Percentiles rank a stretch among this genome's conserved stretches.
Evolutionary conservation across 2,329 filamentous ascomycete genomes (phyloP).

Genomic region (Colletotrichum chrysophilum): DNA sequence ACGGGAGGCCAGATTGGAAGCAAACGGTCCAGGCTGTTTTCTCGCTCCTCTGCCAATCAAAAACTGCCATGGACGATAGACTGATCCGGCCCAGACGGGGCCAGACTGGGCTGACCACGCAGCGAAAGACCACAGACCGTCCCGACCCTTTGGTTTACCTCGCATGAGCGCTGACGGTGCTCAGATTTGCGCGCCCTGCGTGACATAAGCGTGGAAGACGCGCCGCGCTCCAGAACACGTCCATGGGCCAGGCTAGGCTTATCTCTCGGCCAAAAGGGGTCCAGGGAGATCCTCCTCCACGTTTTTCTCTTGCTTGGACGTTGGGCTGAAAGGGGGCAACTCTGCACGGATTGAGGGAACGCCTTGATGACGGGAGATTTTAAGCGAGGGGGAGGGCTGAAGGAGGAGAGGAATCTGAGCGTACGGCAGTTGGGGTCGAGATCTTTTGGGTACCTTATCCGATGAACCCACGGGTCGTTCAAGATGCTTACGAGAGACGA

Average conservation of each 20-base stretch:
- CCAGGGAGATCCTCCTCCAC: not conserved
- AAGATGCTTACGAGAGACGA: not conserved
- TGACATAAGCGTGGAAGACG: not conserved
- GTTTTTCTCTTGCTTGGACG: not conserved
- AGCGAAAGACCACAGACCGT: not conserved
- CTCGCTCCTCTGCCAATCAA: not conserved
- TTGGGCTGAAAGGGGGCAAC: not conserved
- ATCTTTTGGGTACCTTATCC: not conserved
- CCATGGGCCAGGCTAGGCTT: not conserved
- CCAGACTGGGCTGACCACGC: not conserved
- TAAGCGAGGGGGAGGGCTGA: not conserved
- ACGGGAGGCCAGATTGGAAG: not conserved
- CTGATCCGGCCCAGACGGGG: not conserved
- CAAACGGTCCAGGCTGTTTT: not conserved
- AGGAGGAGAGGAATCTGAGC: not conserved
- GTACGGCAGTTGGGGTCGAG: not conserved
- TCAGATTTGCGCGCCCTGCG: not conserved
- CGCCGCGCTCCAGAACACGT: not conserved
- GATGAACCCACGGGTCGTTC: not conserved
- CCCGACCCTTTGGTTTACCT: not conserved
- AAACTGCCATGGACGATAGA: not conserved
- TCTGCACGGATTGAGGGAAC: not conserved
- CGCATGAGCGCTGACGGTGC: not conserved
- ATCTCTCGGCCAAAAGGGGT: not conserved
- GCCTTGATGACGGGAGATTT: not conserved